Base-by-base conservation (phyloP, 176 grass and related monocot genomes). In the Zoysia japonica region DNA sequence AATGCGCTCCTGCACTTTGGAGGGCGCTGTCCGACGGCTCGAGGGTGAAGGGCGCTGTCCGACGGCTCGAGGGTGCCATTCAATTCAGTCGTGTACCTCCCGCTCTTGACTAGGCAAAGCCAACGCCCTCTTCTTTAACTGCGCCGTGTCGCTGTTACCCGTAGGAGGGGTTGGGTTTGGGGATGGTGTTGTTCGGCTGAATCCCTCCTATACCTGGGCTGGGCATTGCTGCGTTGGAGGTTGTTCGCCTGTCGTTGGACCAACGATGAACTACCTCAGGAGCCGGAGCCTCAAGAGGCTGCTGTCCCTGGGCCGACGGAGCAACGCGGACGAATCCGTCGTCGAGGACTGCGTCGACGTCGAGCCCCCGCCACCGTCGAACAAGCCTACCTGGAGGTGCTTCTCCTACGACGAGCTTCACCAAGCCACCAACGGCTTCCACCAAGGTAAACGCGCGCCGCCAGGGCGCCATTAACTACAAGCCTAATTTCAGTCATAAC, bases 321-420 rank as follows among this genome's bases (percentile, higher is more conserved):
- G 70, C 45, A 91, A 82, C 76, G 41, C 77, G 5, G 88, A 85
- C 0, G 79, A 86, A 72, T 77, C 80, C 17, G 42, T 60, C 17
- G 45, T 55, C 15, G 57, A 71, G 8, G 86, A 90, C 5, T 87
- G 79, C 47, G 70, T 3, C 20, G 68, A 43, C 43, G 62, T 59
- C 60, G 70, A 78, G 38, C 56, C 51, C 57, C 78, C 13, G 45
- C 78, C 19, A 12, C 47, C 78, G 42, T 64, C 59, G 36, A 39
- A 60, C 59, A 97, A 84, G 81, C 88, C 89, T 2, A 78, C 80
- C 0, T 97, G 93, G 93, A 62, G 91, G 47, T 97, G 93, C 86
- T 97, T 85, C 88, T 91, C 93, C 36, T 83, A 88, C 67, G 85
- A 71, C 11, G 93, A 93, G 85, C 70, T 97, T 11, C 38, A 80